Base-by-base conservation (phyloP, 2,329 filamentous ascomycete species). In the Zalaria obscura region DNA sequence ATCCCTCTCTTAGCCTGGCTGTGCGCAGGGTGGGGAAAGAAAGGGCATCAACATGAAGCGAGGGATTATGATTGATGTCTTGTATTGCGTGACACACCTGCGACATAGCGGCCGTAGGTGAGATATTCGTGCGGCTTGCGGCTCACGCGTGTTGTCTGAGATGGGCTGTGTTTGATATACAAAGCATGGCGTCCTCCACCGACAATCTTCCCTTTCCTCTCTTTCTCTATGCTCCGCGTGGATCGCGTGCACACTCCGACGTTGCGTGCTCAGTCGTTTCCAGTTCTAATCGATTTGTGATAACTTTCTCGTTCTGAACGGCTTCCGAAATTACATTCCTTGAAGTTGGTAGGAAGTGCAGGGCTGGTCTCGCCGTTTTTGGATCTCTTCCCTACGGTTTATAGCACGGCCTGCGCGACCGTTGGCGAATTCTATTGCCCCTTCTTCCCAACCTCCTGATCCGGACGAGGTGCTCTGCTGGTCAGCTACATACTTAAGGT, bases 401-500 rank as follows among this genome's bases (percentile, higher is more conserved):
- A 32, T 32, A 32, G 29, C 29, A 32, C 29, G 7, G 7, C 7
- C 29, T 7, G 29, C 29, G 29, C 29, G 29, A 32, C 29, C 29
- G 29, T 32, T 32, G 29, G 29, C 7, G n/a, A 32, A 32, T 32
- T n/a, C 29, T 32, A n/a, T n/a, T 32, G 37, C 40, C 38, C 31
- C 25, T 25, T 35, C 31, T 40, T n/a, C 29, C 28, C 36, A 25
- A 18, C 25, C 35, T 36, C 41, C 34, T 25, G 36, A 28, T 11
- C 41, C 10, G 26, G 36, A 36, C 39, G 4, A n/a, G 29, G 33
- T 31, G 29, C 35, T 32, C 33, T 39, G 36, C 38, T 38, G 1
- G 31, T 18, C 33, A 27, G 28, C 29, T 32, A 33, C 25, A 28
- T 9, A 43, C 36, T 37, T 39, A 43, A 36, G 41, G 18, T n/a